These are phyloP conservation scores for Saccharomycopsis synnaedendra DNA, from an alignment of 805 yeast species.

Conservation along the genomic window DNA sequence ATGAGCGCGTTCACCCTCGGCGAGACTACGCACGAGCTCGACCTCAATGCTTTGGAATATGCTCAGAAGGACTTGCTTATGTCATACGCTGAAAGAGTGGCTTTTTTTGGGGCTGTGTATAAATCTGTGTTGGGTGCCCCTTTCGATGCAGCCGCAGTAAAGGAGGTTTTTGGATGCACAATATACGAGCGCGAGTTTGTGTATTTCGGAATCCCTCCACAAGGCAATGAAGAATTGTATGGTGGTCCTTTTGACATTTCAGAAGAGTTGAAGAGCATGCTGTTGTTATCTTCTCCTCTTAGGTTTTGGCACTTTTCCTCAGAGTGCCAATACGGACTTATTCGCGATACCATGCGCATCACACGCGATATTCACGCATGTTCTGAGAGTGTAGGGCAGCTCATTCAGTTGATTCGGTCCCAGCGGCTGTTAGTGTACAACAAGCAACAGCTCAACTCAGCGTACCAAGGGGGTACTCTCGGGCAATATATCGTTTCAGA, in stretches of 20 bases:
- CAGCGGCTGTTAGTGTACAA: conserved; percentile 8
- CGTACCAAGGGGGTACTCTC: not conserved
- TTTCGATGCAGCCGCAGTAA: conserved; percentile 2
- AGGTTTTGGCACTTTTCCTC: conserved; percentile 9
- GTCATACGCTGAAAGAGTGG: conserved; percentile 11
- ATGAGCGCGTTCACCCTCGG: no score
- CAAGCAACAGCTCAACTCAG: conserved; percentile 1
- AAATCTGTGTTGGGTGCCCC: conserved; percentile 2
- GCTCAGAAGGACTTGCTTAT: conserved; percentile 7
- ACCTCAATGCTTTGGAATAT: not conserved
- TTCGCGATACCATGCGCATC: not conserved
- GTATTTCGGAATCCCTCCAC: conserved; percentile 1
- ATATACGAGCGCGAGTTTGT: conserved; percentile 15
- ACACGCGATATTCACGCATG: not conserved
- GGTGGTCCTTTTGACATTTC: not conserved
- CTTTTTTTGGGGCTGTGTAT: conserved; percentile 5
- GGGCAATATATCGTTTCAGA: not conserved
- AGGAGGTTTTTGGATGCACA: conserved; percentile 11
- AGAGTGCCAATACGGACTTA: conserved; percentile 2
- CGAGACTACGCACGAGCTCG: not conserved
- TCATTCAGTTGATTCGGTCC: not conserved
- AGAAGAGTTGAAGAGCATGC: not conserved
- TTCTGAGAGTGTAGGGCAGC: not conserved
- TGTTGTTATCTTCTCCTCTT: not conserved
- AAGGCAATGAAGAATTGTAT: no score